These are phyloP conservation scores for Cryoendolithus antarcticus DNA, from an alignment of 2,329 filamentous ascomycete genomes.

Conservation along the genomic window DNA sequence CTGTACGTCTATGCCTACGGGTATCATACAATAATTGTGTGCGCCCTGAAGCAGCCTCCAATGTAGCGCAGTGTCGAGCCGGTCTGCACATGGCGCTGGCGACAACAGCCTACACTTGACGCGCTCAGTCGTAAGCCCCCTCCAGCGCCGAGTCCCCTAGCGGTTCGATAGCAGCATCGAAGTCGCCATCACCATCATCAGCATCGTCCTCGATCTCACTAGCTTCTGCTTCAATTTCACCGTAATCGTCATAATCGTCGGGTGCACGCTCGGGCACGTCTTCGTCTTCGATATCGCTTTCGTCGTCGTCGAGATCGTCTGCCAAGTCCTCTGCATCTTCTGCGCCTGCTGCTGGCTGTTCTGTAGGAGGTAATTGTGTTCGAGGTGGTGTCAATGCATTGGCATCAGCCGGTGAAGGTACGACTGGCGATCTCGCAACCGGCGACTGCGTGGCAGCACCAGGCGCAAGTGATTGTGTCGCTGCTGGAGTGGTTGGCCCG, in stretches of 20 bases:
- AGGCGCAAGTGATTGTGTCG: constrained; percentile 1
- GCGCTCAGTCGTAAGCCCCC: constrained; percentile 1
- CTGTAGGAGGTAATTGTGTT: not conserved
- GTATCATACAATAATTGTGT: no score
- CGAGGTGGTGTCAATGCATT: constrained; percentile 3
- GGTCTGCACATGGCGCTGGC: no score
- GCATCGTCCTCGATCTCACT: constrained; percentile 11
- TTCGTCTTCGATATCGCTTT: constrained; percentile 6
- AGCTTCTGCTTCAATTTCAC: constrained; percentile 10
- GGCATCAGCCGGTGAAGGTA: constrained; percentile 4
- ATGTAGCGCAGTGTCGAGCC: no score
- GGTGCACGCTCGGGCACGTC: constrained; percentile 3
- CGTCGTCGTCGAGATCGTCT: constrained; percentile 7
- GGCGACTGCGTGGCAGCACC: constrained; percentile 3
- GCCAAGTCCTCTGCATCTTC: constrained; percentile 8
- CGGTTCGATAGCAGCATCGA: constrained; percentile 8
- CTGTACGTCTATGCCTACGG: no score
- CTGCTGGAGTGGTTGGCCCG: constrained; percentile 8
- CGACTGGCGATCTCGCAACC: constrained; percentile 3
- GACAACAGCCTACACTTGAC: no score
- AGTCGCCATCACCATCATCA: constrained; percentile 9
- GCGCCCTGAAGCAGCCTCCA: no score
- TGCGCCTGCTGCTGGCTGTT: constrained; percentile 3
- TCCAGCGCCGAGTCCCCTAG: constrained; percentile 1
- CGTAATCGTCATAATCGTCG: constrained; percentile 11